Evolutionary conservation across 2,329 filamentous ascomycete species (phyloP), one percentile per base, ranked within the genome.

Genomic region (Lachnum nothofagi): DNA sequence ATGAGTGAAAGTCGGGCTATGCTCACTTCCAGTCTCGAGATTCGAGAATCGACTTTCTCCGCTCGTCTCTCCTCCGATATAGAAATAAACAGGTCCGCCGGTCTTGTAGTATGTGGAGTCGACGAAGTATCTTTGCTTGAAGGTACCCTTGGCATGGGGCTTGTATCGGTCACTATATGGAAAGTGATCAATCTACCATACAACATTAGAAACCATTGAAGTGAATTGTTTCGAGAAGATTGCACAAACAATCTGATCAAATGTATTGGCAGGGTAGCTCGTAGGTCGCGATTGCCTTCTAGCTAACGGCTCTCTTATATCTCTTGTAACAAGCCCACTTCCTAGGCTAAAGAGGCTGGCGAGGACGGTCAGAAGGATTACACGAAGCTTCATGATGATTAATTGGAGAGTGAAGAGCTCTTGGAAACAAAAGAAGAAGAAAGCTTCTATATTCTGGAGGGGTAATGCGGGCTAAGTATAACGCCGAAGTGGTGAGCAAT

Each of bases 81-180:
- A 75, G 6, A 75, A 56, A 51, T 72, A 71, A 0, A 77, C 68
- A 1, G 74, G 77, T 0, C 76, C 76, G 16, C 77, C 76, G 10
- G 75, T 67, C 53, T 74, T 70, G 58, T 79, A 80, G 60, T 78
- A 77, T 0, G 70, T 70, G 4, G 69, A 66, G 53, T 76, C 76
- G 39, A 78, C 74, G 58, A 74, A 78, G 59, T 77, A 80, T 40
- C 75, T 70, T 60, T 79, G 76, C 42, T 69, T 68, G 59, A 79
- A 80, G 1, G 75, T 80, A 16, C 66, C 72, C 49, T 71, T 69
- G 10, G 67, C 67, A 54, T 70, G 72, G 4, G 67, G 69, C 10
- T 58, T 56, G 58, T 73, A 74, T 7, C 61, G 60, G n/a, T 61
- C 53, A 31, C 62, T 65, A n/a, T 68, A 49, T 6, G 68, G 72